Conservation (phyloP, 139 green algal genomes). For the Chlorella sp. region DNA sequence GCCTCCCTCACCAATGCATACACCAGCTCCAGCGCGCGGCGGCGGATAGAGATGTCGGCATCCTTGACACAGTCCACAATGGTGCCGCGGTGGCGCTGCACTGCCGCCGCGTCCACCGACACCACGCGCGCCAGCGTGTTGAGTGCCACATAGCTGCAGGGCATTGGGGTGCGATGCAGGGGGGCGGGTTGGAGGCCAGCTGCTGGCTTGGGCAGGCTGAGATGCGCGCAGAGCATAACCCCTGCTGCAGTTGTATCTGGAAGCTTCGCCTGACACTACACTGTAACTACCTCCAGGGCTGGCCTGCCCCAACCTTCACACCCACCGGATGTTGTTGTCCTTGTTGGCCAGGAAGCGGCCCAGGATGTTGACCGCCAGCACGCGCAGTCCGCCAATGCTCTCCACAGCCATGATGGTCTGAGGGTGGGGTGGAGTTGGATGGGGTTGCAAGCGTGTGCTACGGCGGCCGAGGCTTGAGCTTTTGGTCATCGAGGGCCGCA, state of each 20-base stretch:
- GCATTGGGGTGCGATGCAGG: no score
- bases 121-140: constrained; percentile 93
- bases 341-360: constrained; percentile 81
- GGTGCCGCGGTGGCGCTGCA: constrained; percentile 95
- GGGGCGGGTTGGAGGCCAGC: no score
- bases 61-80: constrained; percentile 98
- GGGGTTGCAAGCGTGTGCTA: no score
- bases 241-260: no score
- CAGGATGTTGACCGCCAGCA: constrained; percentile 98
- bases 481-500: no score
- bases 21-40: constrained; percentile 94
- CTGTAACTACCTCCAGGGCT: no score
- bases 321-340: constrained; percentile 91
- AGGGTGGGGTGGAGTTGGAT: background rate
- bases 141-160: constrained; percentile 91
- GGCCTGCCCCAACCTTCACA: no score
- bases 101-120: constrained; percentile 82
- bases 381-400: constrained; percentile 89
- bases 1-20: constrained; percentile 72
- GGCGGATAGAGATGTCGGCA: constrained; percentile 68
- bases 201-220: no score
- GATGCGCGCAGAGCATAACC: no score
- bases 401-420: constrained; percentile 96
- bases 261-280: no score
- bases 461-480: no score